These are phyloP conservation scores for Penicillium goetzii DNA, from an alignment of 495 filamentous ascomycete species.

Conservation along the genomic window DNA sequence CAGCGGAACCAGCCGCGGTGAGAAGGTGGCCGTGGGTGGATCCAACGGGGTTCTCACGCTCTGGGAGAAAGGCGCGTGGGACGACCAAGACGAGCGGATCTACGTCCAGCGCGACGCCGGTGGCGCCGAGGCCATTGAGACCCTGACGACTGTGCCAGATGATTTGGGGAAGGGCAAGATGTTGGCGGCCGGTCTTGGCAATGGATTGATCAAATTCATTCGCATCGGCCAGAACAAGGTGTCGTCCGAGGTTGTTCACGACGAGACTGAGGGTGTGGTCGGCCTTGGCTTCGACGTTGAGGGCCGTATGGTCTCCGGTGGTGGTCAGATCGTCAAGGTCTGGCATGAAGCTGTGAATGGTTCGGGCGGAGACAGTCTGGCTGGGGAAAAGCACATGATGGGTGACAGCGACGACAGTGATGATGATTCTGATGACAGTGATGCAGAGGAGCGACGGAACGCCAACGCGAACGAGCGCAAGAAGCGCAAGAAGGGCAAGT, in stretches of 20 bases:
- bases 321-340: conserved; percentile 80
- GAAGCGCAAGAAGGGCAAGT: conserved; percentile 63
- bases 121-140: conserved; percentile 72
- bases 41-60: conserved; percentile 80
- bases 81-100: conserved; percentile 89
- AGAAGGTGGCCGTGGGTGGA: conserved; percentile 80
- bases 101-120: conserved; percentile 61
- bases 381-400: conserved; percentile 39
- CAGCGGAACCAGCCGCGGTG: conserved; percentile 63
- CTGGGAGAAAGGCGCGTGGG: conserved; percentile 93
- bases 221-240: conserved; percentile 63
- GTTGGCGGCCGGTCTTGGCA: conserved; percentile 74
- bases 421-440: conserved; percentile 52
- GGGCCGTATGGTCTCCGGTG: conserved; percentile 83
- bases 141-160: conserved; percentile 66
- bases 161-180: conserved; percentile 67
- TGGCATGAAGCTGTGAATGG: conserved; percentile 65
- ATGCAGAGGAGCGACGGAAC: conserved; percentile 37
- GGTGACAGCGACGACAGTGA: conserved; percentile 51
- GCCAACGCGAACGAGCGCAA: conserved; percentile 51
- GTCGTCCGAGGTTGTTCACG: conserved; percentile 66
- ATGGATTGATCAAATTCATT: conserved; percentile 63
- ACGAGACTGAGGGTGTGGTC: conserved; percentile 82
- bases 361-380: conserved; percentile 42
- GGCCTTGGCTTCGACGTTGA: conserved; percentile 79